Base-by-base conservation (phyloP, 83 land plant species). In the Isoetes engelmannii region DNA sequence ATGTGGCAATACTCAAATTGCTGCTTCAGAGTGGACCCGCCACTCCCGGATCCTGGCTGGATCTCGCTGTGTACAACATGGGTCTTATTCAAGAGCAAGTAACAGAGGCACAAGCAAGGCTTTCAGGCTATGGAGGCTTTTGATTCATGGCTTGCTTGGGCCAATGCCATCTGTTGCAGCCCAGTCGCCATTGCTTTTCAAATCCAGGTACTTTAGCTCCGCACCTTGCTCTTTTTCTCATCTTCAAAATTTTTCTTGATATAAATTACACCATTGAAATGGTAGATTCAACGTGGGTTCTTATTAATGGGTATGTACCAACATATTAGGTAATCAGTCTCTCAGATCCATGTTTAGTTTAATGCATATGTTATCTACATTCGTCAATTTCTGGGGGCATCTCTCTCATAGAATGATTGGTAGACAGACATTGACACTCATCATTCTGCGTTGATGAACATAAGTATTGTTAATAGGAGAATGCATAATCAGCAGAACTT, bases 181-280 rank as follows among this genome's bases (percentile, higher is more conserved):
- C 84, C 84, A 21, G n/a, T 86, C 48, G 87, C 89, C 54, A 42
- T 81, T 21, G 82, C 77, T 68, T 44, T 86, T 44, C 89, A 86
- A 87, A 84, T 86, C 84, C 89, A 86, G 87, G 89, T 81, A n/a
- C 12, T 15, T 18, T 6, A 12, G 12, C 15, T 17, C 3, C 46
- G 57, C 5, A 7, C 47, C 8, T 5, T 71, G 13, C 19, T 58
- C 43, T 54, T 59, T 12, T 51, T 1, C 15, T 18, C 15, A 6
- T 44, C 18, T 15, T 17, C 43, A 45, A 13, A 0, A 1, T 9
- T 55, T 9, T 68, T 3, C 7, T 18, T 57, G 3, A 7, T 68
- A 12, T 9, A 6, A 20, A 3, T n/a, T 6, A 3, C 2, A 48
- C 21, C 13, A 4, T n/a, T 41, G n/a, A 12, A 17, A 9, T 57